phyloP scores from a whole-genome alignment of 257 asterid species.

The Orobanche coerulescens region DNA sequence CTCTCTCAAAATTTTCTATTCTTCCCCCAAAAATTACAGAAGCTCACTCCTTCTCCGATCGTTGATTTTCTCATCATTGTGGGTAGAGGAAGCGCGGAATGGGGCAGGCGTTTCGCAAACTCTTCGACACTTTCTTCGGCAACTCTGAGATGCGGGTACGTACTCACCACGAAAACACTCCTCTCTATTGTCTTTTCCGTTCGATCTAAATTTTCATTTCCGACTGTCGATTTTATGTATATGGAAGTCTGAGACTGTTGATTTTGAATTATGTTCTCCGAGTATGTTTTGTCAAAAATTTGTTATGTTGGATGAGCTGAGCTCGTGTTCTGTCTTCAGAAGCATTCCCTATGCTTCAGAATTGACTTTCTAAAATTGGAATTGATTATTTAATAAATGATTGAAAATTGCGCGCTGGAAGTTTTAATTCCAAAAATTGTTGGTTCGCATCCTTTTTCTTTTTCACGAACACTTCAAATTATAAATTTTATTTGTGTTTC shows the following conservation, averaged over 20 bases:
- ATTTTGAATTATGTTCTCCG: not conserved
- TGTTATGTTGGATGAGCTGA: constrained; percentile 1
- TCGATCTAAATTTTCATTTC: not conserved
- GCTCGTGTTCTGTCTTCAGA: not conserved
- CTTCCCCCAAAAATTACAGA: not conserved
- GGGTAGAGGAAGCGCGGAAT: constrained; percentile 30
- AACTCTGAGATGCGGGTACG: constrained; percentile 93
- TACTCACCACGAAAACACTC: constrained; percentile 4
- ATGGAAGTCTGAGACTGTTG: not conserved
- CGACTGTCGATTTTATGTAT: not conserved
- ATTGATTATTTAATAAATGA: not conserved
- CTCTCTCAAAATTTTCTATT: not conserved
- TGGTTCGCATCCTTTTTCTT: constrained; percentile 1
- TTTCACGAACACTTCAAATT: no score
- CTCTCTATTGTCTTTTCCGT: not conserved
- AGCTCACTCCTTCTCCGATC: constrained; percentile 21
- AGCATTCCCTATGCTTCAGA: constrained; percentile 3
- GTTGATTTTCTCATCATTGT: constrained; percentile 15
- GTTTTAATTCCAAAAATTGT: constrained; percentile 8
- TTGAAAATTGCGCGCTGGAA: constrained; percentile 6
- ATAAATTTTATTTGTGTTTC: no score
- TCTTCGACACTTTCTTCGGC: constrained; percentile 92
- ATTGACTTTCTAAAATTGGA: not conserved
- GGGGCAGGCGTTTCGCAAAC: constrained; percentile 99
- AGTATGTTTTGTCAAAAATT: not conserved